A percentile compares a stretch with the other conserved stretches of the same genome.
These are phyloP conservation scores for Escallonia rubra DNA, from an alignment of 129 eudicot species.

Conservation along the genomic window DNA sequence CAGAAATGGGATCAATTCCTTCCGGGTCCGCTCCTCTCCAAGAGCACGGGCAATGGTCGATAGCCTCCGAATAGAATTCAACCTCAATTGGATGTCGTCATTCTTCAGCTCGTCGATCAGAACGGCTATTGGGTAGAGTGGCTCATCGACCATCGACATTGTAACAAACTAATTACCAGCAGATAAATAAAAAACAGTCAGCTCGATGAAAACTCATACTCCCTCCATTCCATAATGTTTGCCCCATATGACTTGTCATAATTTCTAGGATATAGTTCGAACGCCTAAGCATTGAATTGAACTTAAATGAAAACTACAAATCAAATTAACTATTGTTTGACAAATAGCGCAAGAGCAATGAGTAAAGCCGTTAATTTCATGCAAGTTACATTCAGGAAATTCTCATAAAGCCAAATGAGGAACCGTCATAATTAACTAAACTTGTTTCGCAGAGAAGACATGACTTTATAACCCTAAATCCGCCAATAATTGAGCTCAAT, in stretches of 20 bases:
- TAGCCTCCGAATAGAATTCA: slow-evolving; percentile 85
- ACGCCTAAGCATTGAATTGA: too few relatives aligned
- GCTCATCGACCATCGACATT: slow-evolving; percentile 85
- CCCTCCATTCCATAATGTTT: too few relatives aligned
- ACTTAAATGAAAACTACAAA: too few relatives aligned
- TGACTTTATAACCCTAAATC: background rate
- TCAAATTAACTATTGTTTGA: too few relatives aligned
- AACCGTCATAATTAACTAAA: too few relatives aligned
- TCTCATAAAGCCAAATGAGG: too few relatives aligned
- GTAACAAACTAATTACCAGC: slow-evolving; percentile 15
- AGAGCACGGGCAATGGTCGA: slow-evolving; percentile 96
- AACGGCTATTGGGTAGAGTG: slow-evolving; percentile 92
- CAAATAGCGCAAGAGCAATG: too few relatives aligned
- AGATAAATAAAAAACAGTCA: slow-evolving; percentile 9
- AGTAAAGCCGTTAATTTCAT: too few relatives aligned
- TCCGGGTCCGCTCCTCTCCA: slow-evolving; percentile 88
- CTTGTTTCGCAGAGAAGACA: background rate
- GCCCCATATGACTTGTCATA: too few relatives aligned
- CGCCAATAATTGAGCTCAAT: background rate
- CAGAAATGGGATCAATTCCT: slow-evolving; percentile 85
- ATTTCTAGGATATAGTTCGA: too few relatives aligned
- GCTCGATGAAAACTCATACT: background rate
- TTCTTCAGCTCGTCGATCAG: slow-evolving; percentile 91
- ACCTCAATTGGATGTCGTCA: slow-evolving; percentile 81
- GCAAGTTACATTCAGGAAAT: too few relatives aligned